phyloP scores from a whole-genome alignment of 169 alveolate genomes.

The Hammondia hammondi region DNA sequence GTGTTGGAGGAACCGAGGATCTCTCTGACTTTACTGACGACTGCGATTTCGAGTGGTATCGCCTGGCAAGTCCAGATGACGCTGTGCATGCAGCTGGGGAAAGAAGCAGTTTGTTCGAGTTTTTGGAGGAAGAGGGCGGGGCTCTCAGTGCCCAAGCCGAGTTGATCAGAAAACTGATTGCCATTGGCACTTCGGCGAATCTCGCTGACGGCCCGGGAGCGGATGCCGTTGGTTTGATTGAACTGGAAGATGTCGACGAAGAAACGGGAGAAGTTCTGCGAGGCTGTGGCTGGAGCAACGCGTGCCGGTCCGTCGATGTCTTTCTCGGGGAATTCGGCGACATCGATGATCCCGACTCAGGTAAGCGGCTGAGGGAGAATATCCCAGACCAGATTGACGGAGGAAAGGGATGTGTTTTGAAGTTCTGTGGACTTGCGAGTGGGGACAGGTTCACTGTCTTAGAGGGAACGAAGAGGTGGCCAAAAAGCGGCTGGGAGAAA shows the following conservation, averaged over 20 bases:
- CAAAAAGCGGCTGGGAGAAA: too few species aligned
- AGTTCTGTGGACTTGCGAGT: background rate
- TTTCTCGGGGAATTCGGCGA: constrained; percentile 41
- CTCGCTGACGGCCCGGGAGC: background rate
- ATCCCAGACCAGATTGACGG: too few species aligned
- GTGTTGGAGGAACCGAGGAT: background rate
- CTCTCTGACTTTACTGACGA: background rate
- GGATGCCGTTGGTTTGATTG: constrained; percentile 30
- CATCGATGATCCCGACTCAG: constrained; percentile 40
- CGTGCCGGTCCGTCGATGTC: background rate
- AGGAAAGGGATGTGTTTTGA: too few species aligned
- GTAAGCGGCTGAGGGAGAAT: background rate
- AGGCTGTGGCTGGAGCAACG: background rate
- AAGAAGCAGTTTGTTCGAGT: background rate
- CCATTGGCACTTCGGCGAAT: background rate
- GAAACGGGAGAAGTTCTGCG: constrained; percentile 14
- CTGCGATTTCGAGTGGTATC: constrained; percentile 11
- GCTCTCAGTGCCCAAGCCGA: background rate
- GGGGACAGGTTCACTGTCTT: background rate
- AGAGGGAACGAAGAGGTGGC: too few species aligned
- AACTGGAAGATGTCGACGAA: constrained; percentile 34
- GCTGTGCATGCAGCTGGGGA: constrained; percentile 18
- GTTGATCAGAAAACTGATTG: background rate
- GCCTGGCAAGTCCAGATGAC: background rate
- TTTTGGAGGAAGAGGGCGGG: background rate